Evolutionary conservation across 148 eudicot species (phyloP).

Genomic region (Persicaria maculosa): DNA sequence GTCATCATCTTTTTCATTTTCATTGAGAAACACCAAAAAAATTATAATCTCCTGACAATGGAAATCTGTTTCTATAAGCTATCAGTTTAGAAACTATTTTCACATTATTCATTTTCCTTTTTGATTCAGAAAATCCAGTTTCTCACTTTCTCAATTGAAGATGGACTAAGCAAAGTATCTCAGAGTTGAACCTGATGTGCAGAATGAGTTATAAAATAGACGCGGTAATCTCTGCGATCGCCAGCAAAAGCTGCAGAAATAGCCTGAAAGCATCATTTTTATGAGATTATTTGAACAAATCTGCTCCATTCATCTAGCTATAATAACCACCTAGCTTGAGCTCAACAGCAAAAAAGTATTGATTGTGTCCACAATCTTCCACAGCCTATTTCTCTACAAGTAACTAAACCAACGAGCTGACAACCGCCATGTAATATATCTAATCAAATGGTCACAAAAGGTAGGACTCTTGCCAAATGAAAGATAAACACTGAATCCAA

Average conservation of each 20-base stretch:
- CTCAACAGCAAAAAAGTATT: background rate
- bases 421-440: background rate
- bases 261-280: slow-evolving; percentile 32
- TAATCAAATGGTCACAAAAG: background rate
- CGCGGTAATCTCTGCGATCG: slow-evolving; percentile 53
- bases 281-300: background rate
- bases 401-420: background rate
- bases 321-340: background rate
- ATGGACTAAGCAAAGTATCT: background rate
- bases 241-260: slow-evolving; percentile 80
- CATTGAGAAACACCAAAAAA: too few species aligned
- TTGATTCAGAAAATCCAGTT: too few species aligned
- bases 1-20: too few species aligned
- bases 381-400: background rate
- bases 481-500: background rate
- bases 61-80: too few species aligned
- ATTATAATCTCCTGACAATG: too few species aligned
- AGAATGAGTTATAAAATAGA: slow-evolving; percentile 69
- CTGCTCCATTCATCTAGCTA: background rate
- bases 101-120: too few species aligned
- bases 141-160: too few species aligned
- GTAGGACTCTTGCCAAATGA: background rate
- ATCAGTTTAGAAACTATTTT: too few species aligned
- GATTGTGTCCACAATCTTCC: too few species aligned
- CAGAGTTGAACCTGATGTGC: slow-evolving; percentile 49